Evolutionary conservation across 2,329 filamentous ascomycete species (phyloP).

Genomic region (Penicillium expansum): DNA sequence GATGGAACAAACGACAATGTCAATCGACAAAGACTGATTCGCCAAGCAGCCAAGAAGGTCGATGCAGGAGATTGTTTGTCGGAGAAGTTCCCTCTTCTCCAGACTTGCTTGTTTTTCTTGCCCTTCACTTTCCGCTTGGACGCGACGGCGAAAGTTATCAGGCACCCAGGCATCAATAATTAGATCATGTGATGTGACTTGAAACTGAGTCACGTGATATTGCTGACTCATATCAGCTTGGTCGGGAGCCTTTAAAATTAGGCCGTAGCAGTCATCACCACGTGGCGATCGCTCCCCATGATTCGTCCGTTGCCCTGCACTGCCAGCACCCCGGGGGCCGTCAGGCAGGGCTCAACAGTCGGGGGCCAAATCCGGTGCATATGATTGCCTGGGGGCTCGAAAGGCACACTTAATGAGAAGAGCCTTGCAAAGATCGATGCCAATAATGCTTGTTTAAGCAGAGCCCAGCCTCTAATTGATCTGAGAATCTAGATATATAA

Average conservation of each 20-base stretch:
- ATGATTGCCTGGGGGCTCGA: neutral
- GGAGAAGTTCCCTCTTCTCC: neutral
- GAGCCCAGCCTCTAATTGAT: neutral
- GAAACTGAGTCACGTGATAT: neutral
- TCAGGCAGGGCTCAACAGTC: neutral
- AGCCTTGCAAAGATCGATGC: neutral
- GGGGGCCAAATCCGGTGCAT: neutral
- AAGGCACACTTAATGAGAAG: neutral
- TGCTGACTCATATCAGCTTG: neutral
- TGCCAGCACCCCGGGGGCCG: neutral
- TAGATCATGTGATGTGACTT: neutral
- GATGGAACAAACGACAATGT: neutral
- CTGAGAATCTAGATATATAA: neutral
- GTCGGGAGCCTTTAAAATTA: neutral
- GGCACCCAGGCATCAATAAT: neutral
- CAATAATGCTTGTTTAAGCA: neutral
- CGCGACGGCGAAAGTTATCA: constrained; percentile 12
- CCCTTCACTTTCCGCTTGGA: constrained; percentile 8
- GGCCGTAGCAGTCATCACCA: neutral
- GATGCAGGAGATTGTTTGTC: neutral
- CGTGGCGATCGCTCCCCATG: neutral
- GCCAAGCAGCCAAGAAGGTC: neutral
- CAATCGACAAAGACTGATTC: neutral
- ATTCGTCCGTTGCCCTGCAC: neutral
- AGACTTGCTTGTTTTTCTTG: constrained; percentile 7